Evolutionary conservation across 2,329 filamentous ascomycete species (phyloP).

Genomic region (Scedosporium boydii): DNA sequence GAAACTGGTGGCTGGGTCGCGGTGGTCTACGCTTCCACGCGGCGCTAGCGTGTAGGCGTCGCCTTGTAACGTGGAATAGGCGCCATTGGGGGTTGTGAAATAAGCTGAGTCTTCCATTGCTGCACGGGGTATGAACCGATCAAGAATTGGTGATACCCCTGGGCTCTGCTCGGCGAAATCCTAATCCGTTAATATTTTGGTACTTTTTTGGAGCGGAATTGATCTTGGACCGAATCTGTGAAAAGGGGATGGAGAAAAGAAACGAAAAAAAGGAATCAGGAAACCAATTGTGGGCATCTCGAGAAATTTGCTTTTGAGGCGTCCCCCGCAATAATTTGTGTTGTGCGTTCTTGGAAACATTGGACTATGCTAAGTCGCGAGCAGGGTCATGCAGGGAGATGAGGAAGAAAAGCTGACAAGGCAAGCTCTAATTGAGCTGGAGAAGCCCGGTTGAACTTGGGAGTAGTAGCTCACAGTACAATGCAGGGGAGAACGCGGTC

Average conservation of each 20-base stretch:
- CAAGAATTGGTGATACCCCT: constrained; percentile 1
- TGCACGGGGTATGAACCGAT: not conserved
- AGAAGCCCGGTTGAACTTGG: not conserved
- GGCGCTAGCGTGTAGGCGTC: constrained; percentile 3
- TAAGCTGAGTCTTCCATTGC: constrained; percentile 5
- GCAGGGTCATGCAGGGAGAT: too few relatives aligned
- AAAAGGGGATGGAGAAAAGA: not conserved
- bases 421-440: not conserved
- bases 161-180: constrained; percentile 3
- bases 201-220: not conserved
- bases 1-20: constrained; percentile 1
- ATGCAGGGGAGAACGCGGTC: not conserved
- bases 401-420: too few relatives aligned
- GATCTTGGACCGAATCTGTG: not conserved
- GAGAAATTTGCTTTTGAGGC: not conserved
- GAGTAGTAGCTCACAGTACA: not conserved
- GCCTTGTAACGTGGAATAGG: constrained; percentile 1
- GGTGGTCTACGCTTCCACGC: constrained; percentile 1
- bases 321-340: not conserved
- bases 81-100: constrained; percentile 1
- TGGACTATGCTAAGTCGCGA: too few relatives aligned
- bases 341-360: too few relatives aligned
- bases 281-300: not conserved
- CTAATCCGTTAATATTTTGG: not conserved
- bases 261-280: not conserved